These are phyloP conservation scores for Neonectria punicea DNA, from an alignment of 2,329 filamentous ascomycete genomes.

Conservation along the genomic window DNA sequence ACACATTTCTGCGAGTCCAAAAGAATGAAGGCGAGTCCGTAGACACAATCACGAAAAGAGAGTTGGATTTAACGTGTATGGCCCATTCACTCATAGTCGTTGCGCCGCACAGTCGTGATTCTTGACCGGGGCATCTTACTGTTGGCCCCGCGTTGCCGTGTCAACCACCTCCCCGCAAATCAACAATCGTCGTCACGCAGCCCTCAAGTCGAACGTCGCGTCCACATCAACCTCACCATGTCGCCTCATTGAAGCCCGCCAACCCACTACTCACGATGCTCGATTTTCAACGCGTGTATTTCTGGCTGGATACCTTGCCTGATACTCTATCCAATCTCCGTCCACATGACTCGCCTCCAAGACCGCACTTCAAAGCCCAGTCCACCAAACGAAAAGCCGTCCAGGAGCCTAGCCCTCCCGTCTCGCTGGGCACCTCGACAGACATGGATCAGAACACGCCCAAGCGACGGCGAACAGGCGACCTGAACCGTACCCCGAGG, in stretches of 20 bases:
- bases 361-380: neutral
- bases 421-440: neutral
- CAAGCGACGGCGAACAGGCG: neutral
- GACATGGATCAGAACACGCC: neutral
- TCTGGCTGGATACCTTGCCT: neutral
- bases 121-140: too few species aligned
- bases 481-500: neutral
- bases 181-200: neutral
- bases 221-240: neutral
- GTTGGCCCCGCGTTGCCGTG: neutral
- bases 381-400: neutral
- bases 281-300: neutral
- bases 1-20: too few species aligned
- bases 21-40: too few species aligned
- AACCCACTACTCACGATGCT: neutral
- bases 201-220: neutral
- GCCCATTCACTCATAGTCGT: neutral
- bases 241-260: neutral
- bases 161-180: neutral
- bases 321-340: neutral
- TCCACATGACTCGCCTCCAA: neutral
- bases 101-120: neutral
- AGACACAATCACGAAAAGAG: too few species aligned
- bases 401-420: neutral
- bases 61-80: too few species aligned